Evolutionary conservation across 768 basidiomycete species (phyloP), one percentile per base, ranked within the genome.

Genomic region (Leccinum barrowsii): DNA sequence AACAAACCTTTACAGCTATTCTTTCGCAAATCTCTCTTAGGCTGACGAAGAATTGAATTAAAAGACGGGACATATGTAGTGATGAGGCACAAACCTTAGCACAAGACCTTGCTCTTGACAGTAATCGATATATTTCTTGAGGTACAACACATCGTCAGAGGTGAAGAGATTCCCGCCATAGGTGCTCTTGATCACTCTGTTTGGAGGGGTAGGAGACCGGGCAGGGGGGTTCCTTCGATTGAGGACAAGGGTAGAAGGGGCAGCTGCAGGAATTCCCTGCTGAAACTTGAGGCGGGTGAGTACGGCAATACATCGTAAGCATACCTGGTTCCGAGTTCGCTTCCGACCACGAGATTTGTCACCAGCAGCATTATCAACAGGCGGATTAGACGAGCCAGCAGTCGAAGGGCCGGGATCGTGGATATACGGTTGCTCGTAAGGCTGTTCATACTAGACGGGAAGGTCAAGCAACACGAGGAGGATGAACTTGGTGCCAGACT

Each of bases 161-260:
- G 92, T 94, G 67, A 94, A 94, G 40, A 92, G 70, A 67, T 94
- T 93, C 13, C 92, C 92, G 47, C 92, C 92, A 65, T 92, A 93
- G 0, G 91, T 92, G 65, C 91, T 93, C 73, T 91, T 92, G 68
- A 94, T 85, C 21, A 92, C 86, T 15, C 90, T 83, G 5, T 81
- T 83, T 19, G 92, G 92, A 12, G 92, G 92, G 0, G 90, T 90
- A 4, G 92, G 92, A 22, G 91, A 93, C 3, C 91, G 82, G 13
- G 87, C 87, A 19, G 85, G 81, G 1, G 87, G 86, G 32, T 78
- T 79, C 55, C 82, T 81, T 26, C 85, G 80, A 65, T 85, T 90
- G 0, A 81, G 76, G 7, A 90, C 89, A 32, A 91, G 75, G 15
- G 82, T 78, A 10, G 87, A 77, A 13, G 88, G 84, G 5, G 88